Evolutionary conservation across 2,329 filamentous ascomycete species (phyloP), one percentile per base, ranked within the genome.

Genomic region (Elsinoe necatrix): DNA sequence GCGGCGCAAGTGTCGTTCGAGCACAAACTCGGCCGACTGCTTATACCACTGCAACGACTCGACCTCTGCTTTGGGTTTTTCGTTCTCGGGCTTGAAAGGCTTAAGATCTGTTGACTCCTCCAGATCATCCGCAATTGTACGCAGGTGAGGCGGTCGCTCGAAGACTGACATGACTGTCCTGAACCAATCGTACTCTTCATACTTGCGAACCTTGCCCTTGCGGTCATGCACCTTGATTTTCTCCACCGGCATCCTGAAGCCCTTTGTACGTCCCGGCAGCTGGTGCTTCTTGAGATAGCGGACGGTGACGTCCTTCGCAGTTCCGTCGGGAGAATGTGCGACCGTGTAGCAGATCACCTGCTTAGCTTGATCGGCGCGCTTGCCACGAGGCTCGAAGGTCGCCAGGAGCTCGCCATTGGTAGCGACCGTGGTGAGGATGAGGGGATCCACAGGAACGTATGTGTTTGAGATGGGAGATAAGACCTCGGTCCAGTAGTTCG

Each of bases 401-500:
- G 86, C 80, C 9, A 90, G 72, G 5, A 88, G 76, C 29, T 93
- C 87, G 57, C 85, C 75, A 34, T 82, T 90, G 0, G 82, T 86
- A 1, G 85, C 87, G 18, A 93, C 77, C 1, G 85, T 81, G 56
- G 82, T 84, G 52, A 79, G 70, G 27, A 90, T 80, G 4, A 89
- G 75, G 0, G 88, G 79, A 58, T 95, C 91, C 1, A 96, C 85
- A 0, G 90, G 79, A 7, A 93, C 78, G 57, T 87, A 90, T 50
- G 82, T 88, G 55, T 88, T 82, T 0, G 88, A 92, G 2, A 89
- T 77, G 1, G 89, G 86, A 0, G 91, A 96, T 1, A 93, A 76
- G 2, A 88, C 86, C 69, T 98, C 93, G 0, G 87, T 86, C 93
- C 93, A 98, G 69, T 97, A 97, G 52, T 87, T 86, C 1, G 93